A percentile compares a stretch with the other conserved stretches of the same genome.
Conservation (phyloP, 441 rosid genomes). For the Populus hybrid region DNA sequence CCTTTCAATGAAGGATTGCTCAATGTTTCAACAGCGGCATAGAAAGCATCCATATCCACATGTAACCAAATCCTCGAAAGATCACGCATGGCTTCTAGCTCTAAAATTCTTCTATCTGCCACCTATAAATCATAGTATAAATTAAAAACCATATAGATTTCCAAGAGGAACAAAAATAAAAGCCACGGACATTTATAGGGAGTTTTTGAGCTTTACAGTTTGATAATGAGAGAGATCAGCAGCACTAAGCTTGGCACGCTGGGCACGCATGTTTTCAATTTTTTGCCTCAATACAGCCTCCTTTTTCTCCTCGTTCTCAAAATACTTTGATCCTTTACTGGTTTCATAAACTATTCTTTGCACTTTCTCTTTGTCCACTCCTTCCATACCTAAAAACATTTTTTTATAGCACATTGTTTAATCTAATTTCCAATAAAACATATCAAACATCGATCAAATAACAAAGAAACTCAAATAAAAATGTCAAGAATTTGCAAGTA, state of each 20-base stretch:
- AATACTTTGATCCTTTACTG: conserved; percentile 95
- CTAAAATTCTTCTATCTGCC: conserved; percentile 69
- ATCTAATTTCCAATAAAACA: background rate
- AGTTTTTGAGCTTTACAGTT: conserved; percentile 36
- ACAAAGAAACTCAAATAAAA: background rate
- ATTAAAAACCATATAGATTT: background rate
- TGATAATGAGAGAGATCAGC: conserved; percentile 54
- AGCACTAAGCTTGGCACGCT: conserved; percentile 49
- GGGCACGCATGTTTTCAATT: conserved; percentile 62
- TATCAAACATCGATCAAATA: background rate
- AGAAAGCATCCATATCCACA: conserved; percentile 98
- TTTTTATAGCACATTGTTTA: background rate
- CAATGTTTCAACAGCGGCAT: conserved; percentile 92
- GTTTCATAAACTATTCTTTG: conserved; percentile 81
- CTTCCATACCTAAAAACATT: conserved; percentile 69
- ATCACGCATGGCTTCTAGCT: conserved; percentile 77
- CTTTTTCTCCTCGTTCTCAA: conserved; percentile 80
- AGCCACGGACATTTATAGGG: background rate
- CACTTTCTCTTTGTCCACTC: conserved; percentile 92
- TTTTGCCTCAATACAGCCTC: conserved; percentile 66
- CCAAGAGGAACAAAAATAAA: background rate
- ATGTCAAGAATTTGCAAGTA: background rate
- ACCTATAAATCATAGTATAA: conserved; percentile 33
- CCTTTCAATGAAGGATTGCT: conserved; percentile 68
- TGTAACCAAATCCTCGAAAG: conserved; percentile 81